phyloP scores from a whole-genome alignment of 2,329 filamentous ascomycete genomes.

The Ascochyta clinopodiicola region DNA sequence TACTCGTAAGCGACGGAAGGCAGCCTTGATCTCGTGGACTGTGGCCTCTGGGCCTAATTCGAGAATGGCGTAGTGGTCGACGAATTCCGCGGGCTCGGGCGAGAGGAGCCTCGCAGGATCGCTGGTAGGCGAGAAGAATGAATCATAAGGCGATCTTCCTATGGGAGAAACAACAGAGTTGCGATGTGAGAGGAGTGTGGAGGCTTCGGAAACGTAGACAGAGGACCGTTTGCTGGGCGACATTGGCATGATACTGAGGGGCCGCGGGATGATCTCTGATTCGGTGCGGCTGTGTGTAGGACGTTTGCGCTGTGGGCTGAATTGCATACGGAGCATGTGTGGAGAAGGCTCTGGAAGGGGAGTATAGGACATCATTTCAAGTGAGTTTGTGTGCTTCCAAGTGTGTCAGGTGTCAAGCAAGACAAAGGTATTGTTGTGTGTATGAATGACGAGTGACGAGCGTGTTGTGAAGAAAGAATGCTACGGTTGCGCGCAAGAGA shows the following conservation, averaged over 20 bases:
- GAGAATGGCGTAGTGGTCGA: slow-evolving; percentile 43
- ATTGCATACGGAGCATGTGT: slow-evolving; percentile 24
- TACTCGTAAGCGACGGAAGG: slow-evolving; percentile 36
- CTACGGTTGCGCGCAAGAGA: slow-evolving; percentile 22
- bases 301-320: slow-evolving; percentile 30
- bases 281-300: slow-evolving; percentile 31
- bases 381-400: slow-evolving; percentile 6
- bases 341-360: slow-evolving; percentile 25
- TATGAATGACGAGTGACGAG: slow-evolving; percentile 2
- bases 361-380: slow-evolving; percentile 30
- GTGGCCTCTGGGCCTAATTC: slow-evolving; percentile 33
- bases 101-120: slow-evolving; percentile 12
- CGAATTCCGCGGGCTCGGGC: slow-evolving; percentile 21
- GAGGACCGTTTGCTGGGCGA: slow-evolving; percentile 32
- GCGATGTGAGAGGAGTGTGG: slow-evolving; percentile 28
- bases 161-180: slow-evolving; percentile 28
- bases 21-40: slow-evolving; percentile 37
- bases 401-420: slow-evolving; percentile 11
- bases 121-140: slow-evolving; percentile 22
- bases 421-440: slow-evolving; percentile 16
- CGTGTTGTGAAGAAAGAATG: slow-evolving; percentile 21
- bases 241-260: slow-evolving; percentile 27
- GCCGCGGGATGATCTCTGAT: slow-evolving; percentile 32
- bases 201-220: slow-evolving; percentile 37
- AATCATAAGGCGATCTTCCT: slow-evolving; percentile 18